Evolutionary conservation across 352 stramenopile genomes (phyloP).

Genomic region (Globisporangium uncinulatum): DNA sequence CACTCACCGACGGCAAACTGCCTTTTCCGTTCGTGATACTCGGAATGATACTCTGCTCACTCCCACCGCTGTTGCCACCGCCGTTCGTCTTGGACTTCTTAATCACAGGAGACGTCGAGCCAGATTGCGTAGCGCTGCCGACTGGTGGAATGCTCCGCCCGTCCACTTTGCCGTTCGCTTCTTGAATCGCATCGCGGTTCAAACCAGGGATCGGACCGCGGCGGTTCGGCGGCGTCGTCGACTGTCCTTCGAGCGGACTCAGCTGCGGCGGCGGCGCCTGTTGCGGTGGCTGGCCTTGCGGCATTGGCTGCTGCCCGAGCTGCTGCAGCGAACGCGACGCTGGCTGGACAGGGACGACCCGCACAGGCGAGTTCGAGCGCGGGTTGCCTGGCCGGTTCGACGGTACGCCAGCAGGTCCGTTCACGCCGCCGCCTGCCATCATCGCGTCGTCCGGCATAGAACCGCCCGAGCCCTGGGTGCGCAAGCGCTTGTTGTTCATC

Average conservation of each 20-base stretch:
- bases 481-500: slow-evolving; percentile 50
- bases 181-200: slow-evolving; percentile 41
- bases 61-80: not conserved
- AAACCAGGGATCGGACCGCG: slow-evolving; percentile 53
- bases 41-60: slow-evolving; percentile 43
- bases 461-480: slow-evolving; percentile 28
- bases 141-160: slow-evolving; percentile 18
- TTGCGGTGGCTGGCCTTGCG: slow-evolving; percentile 26
- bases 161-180: slow-evolving; percentile 53
- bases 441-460: slow-evolving; percentile 51
- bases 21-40: slow-evolving; percentile 69
- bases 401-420: slow-evolving; percentile 43
- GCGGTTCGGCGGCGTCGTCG: slow-evolving; percentile 50
- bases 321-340: slow-evolving; percentile 66
- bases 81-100: slow-evolving; percentile 79
- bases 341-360: slow-evolving; percentile 61
- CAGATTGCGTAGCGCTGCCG: slow-evolving; percentile 22
- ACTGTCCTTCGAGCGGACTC: slow-evolving; percentile 48
- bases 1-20: slow-evolving; percentile 38
- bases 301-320: slow-evolving; percentile 42
- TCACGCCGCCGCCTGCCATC: slow-evolving; percentile 34
- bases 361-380: slow-evolving; percentile 52
- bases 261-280: slow-evolving; percentile 39
- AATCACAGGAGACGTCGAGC: slow-evolving; percentile 48
- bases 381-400: slow-evolving; percentile 36